Base-by-base conservation (phyloP, 169 alveolate genomes). In the Cryptosporidium sp. region DNA sequence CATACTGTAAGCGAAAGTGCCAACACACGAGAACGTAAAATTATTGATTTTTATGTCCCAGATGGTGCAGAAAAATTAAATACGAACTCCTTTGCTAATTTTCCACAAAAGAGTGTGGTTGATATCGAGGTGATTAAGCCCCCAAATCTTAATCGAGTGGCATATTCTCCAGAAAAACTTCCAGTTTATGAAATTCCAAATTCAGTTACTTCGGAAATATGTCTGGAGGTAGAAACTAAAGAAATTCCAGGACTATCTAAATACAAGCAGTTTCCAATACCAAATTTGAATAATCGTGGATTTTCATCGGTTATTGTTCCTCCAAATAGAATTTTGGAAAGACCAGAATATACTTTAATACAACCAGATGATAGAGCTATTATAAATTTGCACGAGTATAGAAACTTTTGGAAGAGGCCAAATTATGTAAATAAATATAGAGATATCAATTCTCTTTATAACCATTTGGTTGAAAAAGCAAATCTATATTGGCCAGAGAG, bases 131-230 rank as follows among this genome's bases (percentile, higher is more conserved):
- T 59, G 26, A 43, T 80, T 29, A 35, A 16, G 18, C 69, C 51
- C 4, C 37, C 67, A 12, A 33, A n/a, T 18, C 61, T 8, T 21
- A 80, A 59, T 18, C 45, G 59, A 37, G 35, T 62, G 48, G 68
- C 18, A 14, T 80, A 62, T 29, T 80, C 75, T 23, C 80, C 89
- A 1, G 59, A 14, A 26, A 80, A 80, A 23, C 65, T 80, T 18
- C 89, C 89, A 4, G 89, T 80, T 41, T 65, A 41, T 65, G 89
- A 80, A 51, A 62, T 80, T 4, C 89, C 89, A 14, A 80, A 39
- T 62, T 80, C 89, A n/a, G 89, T 80, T 6, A 59, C 89, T 18
- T 80, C 89, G 2, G 89, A 80, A 43, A 29, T 80, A 23, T 80
- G 89, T 33, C 10, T 23, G 2, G 89, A 80, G 23, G 89, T 80